A percentile compares a stretch with the other conserved stretches of the same genome.
These are phyloP conservation scores for Sedum album DNA, from an alignment of 164 flowering plant species.

Conservation along the genomic window DNA sequence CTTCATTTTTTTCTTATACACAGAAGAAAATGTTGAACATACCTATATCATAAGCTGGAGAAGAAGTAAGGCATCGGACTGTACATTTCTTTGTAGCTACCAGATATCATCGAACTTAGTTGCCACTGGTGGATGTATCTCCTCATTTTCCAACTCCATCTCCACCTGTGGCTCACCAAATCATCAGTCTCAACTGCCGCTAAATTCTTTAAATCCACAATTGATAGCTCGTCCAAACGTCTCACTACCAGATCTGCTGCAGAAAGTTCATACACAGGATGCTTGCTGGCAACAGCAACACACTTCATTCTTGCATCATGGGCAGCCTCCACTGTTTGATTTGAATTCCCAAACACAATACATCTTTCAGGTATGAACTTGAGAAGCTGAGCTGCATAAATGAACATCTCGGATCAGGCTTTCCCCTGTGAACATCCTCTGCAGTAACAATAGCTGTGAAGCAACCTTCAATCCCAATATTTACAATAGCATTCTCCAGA, in stretches of 20 bases:
- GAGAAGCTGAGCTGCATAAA: constrained; percentile 76
- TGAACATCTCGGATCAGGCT: constrained; percentile 97
- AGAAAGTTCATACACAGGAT: constrained; percentile 79
- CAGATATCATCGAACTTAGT: constrained; percentile 48
- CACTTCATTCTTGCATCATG: constrained; percentile 96
- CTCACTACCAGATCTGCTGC: constrained; percentile 96
- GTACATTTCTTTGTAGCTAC: constrained; percentile 28
- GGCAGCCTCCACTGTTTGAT: constrained; percentile 87
- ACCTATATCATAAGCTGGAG: constrained; percentile 16
- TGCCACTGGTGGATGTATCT: constrained; percentile 25
- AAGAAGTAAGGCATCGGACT: constrained; percentile 15
- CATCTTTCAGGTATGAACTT: constrained; percentile 82
- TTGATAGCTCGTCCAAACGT: constrained; percentile 70
- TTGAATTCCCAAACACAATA: constrained; percentile 94
- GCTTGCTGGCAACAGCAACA: constrained; percentile 94
- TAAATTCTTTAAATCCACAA: constrained; percentile 88
- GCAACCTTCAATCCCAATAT: constrained; percentile 51
- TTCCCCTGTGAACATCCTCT: constrained; percentile 90
- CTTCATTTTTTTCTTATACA: constrained; percentile 12
- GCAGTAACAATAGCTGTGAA: constrained; percentile 75
- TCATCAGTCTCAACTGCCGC: constrained; percentile 63
- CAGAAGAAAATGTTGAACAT: constrained; percentile 17
- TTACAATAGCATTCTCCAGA: constrained; percentile 56
- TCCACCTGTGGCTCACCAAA: constrained; percentile 71
- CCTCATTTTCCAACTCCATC: constrained; percentile 60